Percentiles rank a stretch among this genome's conserved stretches.
phyloP scores from a whole-genome alignment of 164 flowering plant genomes.

The Magnolia sinica region DNA sequence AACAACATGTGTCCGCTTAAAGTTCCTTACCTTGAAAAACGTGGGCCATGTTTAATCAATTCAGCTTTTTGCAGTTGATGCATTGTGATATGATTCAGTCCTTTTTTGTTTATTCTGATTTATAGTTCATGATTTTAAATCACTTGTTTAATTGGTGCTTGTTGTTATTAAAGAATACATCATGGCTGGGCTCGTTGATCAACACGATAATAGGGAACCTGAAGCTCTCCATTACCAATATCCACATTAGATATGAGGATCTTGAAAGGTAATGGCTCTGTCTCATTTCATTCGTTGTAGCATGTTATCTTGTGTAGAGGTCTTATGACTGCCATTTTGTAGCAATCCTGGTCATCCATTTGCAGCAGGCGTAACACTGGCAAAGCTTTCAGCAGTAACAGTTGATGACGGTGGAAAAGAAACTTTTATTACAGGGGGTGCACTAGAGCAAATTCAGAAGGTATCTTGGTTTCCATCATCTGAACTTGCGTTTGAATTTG shows the following conservation, averaged over 20 bases:
- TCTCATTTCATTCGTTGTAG: neutral
- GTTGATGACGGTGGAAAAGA: conserved; percentile 87
- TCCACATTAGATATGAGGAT: conserved; percentile 99
- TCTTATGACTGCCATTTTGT: conserved; percentile 25
- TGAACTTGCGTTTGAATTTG: neutral
- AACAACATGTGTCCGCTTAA: no score
- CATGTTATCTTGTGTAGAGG: neutral
- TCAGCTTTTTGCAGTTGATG: no score
- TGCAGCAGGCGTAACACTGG: conserved; percentile 88
- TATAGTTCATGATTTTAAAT: neutral
- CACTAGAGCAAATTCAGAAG: conserved; percentile 84
- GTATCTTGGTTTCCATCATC: conserved; percentile 28
- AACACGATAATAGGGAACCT: conserved; percentile 89
- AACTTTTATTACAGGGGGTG: conserved; percentile 83
- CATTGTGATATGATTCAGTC: neutral
- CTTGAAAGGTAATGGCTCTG: conserved; percentile 64
- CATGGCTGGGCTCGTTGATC: conserved; percentile 96
- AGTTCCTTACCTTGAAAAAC: no score
- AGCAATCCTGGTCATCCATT: conserved; percentile 98
- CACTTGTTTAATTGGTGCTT: conserved; percentile 4
- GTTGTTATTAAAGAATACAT: conserved; percentile 56
- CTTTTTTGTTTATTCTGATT: neutral
- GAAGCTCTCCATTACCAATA: conserved; percentile 90
- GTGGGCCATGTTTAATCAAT: no score
- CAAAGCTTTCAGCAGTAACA: conserved; percentile 83